Base-by-base conservation (phyloP, 192 early-diverging fungal genomes). In the Podila verticillata region DNA sequence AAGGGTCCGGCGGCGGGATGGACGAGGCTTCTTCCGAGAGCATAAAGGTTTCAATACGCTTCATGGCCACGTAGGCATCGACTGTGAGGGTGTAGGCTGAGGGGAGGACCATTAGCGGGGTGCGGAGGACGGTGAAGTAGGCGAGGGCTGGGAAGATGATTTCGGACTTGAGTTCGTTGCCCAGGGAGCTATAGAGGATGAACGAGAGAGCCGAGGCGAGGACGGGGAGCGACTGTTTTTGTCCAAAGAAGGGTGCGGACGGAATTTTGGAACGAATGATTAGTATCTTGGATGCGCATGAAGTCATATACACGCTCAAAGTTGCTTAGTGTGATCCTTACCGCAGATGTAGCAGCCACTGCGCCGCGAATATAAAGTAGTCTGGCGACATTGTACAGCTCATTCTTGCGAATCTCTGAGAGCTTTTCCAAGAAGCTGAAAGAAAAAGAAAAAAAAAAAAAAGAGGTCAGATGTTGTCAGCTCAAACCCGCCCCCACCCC, bases 51-150 rank as follows among this genome's bases (percentile, higher is more conserved):
- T 72, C 31, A 12, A 80, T 80, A 60, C 77, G 77, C 26, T 80
- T 80, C 65, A 80, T 48, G 54, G 77, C 69, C 10, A 80, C 66
- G 24, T 80, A 80, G 36, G 77, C 77, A 49, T 80, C 77, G 13
- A 72, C 61, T 0, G 77, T 61, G 60, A 63, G 65, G 20, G 77
- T 80, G 56, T 80, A 80, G 12, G 54, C 48, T 0, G 65, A 60
- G 30, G 77, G 77, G 0, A 80, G 48, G 17, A 80, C 62, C 70
- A 80, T 72, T 28, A 80, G 70, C 15, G 77, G 77, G 0, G 61
- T 60, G n/a, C 77, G 65, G 2, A 80, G 49, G 7, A 72, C 44
- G 28, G 77, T 72, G 28, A 72, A 80, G 48, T 72, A 80, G 44
- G 77, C 77, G 5, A 80, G 61, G n/a, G 69, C 69, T 13, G 65